phyloP scores from a whole-genome alignment of 805 yeast species.

The Millerozyma miso region DNA sequence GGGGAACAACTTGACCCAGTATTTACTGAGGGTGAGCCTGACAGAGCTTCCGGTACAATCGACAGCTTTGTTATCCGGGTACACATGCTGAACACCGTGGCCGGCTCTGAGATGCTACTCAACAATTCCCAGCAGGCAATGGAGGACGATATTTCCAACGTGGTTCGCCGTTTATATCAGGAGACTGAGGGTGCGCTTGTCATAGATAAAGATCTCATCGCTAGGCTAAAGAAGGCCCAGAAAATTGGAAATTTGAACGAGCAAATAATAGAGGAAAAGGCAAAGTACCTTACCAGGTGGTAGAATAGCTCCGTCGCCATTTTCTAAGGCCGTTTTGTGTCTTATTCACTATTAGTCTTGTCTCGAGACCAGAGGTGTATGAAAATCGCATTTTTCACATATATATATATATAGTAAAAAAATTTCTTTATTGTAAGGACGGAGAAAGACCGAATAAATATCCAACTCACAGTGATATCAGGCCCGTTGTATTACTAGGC shows the following conservation, averaged over 20 bases:
- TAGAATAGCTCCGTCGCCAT: slow-evolving; percentile 1
- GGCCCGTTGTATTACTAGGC: neutral
- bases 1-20: neutral
- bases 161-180: slow-evolving; percentile 7
- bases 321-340: neutral
- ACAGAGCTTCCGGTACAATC: neutral
- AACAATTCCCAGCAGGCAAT: neutral
- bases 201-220: slow-evolving; percentile 6
- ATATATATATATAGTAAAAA: no score
- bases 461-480: neutral
- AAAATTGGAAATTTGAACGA: slow-evolving; percentile 8
- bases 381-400: neutral
- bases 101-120: slow-evolving; percentile 1
- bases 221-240: slow-evolving; percentile 7
- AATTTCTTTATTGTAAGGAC: neutral
- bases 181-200: slow-evolving; percentile 9
- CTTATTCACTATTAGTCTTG: neutral
- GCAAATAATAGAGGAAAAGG: slow-evolving; percentile 10
- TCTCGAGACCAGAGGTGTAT: neutral
- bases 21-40: neutral
- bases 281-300: slow-evolving; percentile 6
- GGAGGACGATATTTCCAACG: slow-evolving; percentile 3
- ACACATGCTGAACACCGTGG: slow-evolving; percentile 5
- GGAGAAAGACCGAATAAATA: no score
- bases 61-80: slow-evolving; percentile 5